Evolutionary conservation across 192 early-diverging fungal species (phyloP).

Genomic region (Irineochytrium annulatum): DNA sequence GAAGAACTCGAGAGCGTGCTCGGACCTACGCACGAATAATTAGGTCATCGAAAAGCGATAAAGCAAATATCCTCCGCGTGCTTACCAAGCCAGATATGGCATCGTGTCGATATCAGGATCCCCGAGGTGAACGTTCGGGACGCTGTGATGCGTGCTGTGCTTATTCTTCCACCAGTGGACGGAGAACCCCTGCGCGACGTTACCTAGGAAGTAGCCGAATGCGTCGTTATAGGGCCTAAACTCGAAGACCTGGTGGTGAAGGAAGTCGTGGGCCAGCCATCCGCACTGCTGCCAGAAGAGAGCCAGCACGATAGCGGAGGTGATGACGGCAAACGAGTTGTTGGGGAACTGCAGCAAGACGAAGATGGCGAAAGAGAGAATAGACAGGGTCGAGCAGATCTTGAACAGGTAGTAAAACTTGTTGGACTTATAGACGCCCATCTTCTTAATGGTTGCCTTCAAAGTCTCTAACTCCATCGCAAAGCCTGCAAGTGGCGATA

Average conservation of each 20-base stretch:
- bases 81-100: conserved; percentile 70
- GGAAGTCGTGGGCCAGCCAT: conserved; percentile 80
- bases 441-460: conserved; percentile 42
- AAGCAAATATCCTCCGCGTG: too few species aligned
- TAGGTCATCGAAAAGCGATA: too few species aligned
- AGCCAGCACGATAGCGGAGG: conserved; percentile 56
- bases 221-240: conserved; percentile 59
- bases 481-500: conserved; percentile 34
- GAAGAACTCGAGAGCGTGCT: conserved; percentile 52
- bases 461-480: conserved; percentile 60
- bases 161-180: conserved; percentile 86
- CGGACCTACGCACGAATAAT: conserved; percentile 23
- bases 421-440: conserved; percentile 61
- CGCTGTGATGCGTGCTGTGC: conserved; percentile 81
- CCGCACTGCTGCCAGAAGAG: conserved; percentile 81
- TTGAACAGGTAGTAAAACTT: conserved; percentile 69
- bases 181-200: conserved; percentile 72
- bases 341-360: conserved; percentile 42
- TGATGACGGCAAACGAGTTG: conserved; percentile 50
- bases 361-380: conserved; percentile 46
- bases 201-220: conserved; percentile 67
- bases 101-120: conserved; percentile 86
- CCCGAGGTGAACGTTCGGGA: conserved; percentile 70
- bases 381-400: conserved; percentile 51
- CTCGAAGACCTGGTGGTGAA: conserved; percentile 76